A percentile compares a stretch with the other conserved stretches of the same genome.
These are phyloP conservation scores for Boletus reticuloceps DNA, from an alignment of 768 basidiomycete genomes.

Conservation along the genomic window DNA sequence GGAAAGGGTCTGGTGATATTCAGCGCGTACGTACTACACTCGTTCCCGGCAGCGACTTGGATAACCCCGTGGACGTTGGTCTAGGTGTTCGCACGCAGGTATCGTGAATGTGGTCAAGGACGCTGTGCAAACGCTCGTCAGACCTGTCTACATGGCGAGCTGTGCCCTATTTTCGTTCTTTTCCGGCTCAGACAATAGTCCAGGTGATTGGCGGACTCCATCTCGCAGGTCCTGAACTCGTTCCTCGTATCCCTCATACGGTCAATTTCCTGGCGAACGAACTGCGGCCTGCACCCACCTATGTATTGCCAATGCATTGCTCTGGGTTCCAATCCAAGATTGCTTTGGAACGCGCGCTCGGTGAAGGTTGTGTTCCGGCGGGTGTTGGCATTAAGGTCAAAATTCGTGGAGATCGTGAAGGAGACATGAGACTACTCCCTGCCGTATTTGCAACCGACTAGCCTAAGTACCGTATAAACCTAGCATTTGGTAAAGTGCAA, in stretches of 20 bases:
- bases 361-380: constrained; percentile 74
- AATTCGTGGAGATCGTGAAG: constrained; percentile 45
- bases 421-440: constrained; percentile 34
- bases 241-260: constrained; percentile 62
- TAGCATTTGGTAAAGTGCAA: too few relatives aligned
- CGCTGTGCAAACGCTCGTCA: constrained; percentile 55
- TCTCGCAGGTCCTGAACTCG: constrained; percentile 69
- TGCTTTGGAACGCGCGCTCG: constrained; percentile 65
- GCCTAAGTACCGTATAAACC: too few relatives aligned
- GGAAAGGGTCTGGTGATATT: constrained; percentile 83
- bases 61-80: background rate
- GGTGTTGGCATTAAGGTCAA: constrained; percentile 70
- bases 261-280: constrained; percentile 65
- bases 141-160: constrained; percentile 75
- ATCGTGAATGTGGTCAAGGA: constrained; percentile 82
- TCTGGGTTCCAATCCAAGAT: constrained; percentile 77
- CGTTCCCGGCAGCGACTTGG: background rate
- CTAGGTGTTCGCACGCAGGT: constrained; percentile 73
- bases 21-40: constrained; percentile 61
- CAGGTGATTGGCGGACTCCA: constrained; percentile 82
- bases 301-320: constrained; percentile 83
- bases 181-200: background rate
- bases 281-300: constrained; percentile 60
- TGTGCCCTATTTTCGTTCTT: background rate
- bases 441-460: constrained; percentile 9